A percentile compares a stretch with the other conserved stretches of the same genome.
These are phyloP conservation scores for Chamaecyparis obtusa DNA, from an alignment of 75 land plant genomes.

Conservation along the genomic window DNA sequence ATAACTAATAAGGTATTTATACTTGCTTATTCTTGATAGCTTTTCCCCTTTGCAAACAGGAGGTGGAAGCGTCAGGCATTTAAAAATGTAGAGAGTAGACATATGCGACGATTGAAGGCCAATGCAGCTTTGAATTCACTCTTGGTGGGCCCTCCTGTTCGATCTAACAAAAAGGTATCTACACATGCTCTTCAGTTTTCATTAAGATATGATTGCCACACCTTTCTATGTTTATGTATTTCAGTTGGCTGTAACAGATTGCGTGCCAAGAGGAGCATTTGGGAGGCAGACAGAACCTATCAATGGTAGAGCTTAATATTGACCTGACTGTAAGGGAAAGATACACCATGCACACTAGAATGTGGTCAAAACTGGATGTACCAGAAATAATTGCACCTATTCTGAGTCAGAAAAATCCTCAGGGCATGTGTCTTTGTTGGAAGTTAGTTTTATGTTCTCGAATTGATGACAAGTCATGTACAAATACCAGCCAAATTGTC, in stretches of 20 bases:
- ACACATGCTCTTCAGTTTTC: conserved; percentile 2
- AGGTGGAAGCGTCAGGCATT: conserved; percentile 64
- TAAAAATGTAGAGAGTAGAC: conserved; percentile 36
- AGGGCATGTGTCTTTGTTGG: conserved; percentile 69
- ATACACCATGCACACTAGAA: conserved; percentile 33
- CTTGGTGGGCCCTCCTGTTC: conserved; percentile 66
- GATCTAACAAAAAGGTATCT: conserved; percentile 18
- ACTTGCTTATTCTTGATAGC: conserved; percentile 1
- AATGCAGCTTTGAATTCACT: conserved; percentile 63
- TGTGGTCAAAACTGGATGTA: conserved; percentile 73
- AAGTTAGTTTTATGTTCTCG: conserved; percentile 63
- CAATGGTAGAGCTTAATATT: conserved; percentile 32
- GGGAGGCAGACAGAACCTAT: background rate
- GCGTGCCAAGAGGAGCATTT: background rate
- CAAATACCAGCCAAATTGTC: conserved; percentile 19
- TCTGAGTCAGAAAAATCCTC: conserved; percentile 45
- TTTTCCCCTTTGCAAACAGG: conserved; percentile 31
- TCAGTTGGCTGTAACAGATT: background rate
- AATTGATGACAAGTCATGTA: conserved; percentile 9
- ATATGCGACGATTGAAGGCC: conserved; percentile 42
- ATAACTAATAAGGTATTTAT: background rate
- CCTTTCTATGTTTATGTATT: background rate
- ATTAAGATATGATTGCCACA: background rate
- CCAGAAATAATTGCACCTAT: conserved; percentile 47
- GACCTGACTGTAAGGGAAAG: conserved; percentile 47